Evolutionary conservation across 495 filamentous ascomycete genomes (phyloP), one percentile per base, ranked within the genome.

Genomic region (Beverwykella pulmonaria): DNA sequence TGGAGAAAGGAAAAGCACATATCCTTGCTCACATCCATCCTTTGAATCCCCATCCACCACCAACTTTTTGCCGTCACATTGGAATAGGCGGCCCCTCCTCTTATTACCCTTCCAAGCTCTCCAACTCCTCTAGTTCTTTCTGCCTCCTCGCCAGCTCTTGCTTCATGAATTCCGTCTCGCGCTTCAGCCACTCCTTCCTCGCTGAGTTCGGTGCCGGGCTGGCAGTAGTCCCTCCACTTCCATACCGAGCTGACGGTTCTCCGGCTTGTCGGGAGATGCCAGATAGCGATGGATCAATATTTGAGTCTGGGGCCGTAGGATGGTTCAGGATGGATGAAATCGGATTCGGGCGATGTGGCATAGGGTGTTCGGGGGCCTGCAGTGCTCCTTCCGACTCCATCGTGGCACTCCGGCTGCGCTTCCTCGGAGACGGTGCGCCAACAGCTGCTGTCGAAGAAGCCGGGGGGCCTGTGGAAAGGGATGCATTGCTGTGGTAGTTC

Each of bases 101-200:
- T n/a, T 48, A 7, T 19, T 23, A 48, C 6, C 17, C 44, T 7
- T 48, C 44, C 44, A 5, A 19, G 7, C 7, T 23, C 15, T 70
- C 73, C 57, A 76, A 20, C 69, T 88, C 89, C 26, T 88, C 89
- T 61, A 95, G 75, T 61, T 95, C 91, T 55, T 87, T 82, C 75
- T 96, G 91, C 73, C 91, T 93, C 23, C 85, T 86, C 20, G 84
- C 82, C 36, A 97, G 77, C 72, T 88, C 79, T 71, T 90, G 86
- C 30, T 90, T 83, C 84, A 95, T 93, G 60, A 81, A 79, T 72
- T 93, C 88, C 0, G 88, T 84, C 76, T 97, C 91, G 2, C 86
- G 81, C 72, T 88, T 83, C 56, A 95, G 78, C 64, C 86, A 53
- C 49, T 71, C 69, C 26, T 68, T 71, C 48, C 64, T 57, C 34